Conservation (phyloP, 805 yeast genomes). For the Grigorovia jiainica region DNA sequence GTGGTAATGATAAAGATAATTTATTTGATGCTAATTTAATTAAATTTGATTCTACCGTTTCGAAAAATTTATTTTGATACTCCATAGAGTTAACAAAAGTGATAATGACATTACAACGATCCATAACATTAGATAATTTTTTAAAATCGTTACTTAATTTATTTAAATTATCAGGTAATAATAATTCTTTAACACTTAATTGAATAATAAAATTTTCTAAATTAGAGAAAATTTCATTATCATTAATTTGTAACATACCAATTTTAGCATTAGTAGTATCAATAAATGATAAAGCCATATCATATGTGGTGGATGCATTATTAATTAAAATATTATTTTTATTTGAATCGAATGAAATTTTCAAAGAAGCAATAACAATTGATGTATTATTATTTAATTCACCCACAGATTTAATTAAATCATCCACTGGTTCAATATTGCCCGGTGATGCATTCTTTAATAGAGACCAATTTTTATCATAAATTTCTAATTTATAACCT, state of each 20-base stretch:
- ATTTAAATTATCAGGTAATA: conserved; percentile 39
- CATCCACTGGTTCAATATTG: conserved; percentile 69
- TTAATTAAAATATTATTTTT: conserved; percentile 48
- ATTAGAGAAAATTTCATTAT: conserved; percentile 80
- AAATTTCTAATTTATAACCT: conserved; percentile 74
- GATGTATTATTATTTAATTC: conserved; percentile 39
- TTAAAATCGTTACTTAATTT: conserved; percentile 35
- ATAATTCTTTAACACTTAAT: conserved; percentile 77
- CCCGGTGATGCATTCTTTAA: conserved; percentile 77
- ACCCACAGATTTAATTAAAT: conserved; percentile 42
- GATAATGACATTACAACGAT: conserved; percentile 67
- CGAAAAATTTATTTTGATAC: conserved; percentile 40
- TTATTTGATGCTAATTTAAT: conserved; percentile 56
- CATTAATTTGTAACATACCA: conserved; percentile 71
- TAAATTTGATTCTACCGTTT: conserved; percentile 68
- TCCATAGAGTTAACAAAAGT: conserved; percentile 49
- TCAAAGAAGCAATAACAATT: conserved; percentile 41
- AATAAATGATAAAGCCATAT: conserved; percentile 41
- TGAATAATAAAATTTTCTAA: conserved; percentile 81
- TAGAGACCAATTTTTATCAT: conserved; percentile 54
- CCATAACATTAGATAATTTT: conserved; percentile 62
- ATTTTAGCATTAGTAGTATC: conserved; percentile 61
- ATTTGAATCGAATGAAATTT: conserved; percentile 27
- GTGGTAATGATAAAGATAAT: conserved; percentile 23
- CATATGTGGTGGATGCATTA: conserved; percentile 26